Conservation (phyloP, 129 eudicot species). For the Kitagawia praeruptora region DNA sequence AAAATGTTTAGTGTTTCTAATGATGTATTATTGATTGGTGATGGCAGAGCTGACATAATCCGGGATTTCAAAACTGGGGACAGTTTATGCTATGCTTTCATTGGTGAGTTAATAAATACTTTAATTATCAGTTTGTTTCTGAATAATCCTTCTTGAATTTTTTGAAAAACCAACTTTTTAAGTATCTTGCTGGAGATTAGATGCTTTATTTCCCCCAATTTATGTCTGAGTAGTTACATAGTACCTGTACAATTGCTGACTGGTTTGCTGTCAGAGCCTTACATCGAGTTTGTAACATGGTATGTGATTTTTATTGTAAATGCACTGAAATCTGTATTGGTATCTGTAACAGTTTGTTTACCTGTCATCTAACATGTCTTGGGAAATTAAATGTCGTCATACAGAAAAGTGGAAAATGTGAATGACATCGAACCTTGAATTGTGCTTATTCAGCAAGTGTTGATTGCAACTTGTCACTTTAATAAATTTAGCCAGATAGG, state of each 20-base stretch:
- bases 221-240: too few species aligned
- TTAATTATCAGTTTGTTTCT: background rate
- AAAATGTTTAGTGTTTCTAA: slow-evolving; percentile 19
- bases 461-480: too few species aligned
- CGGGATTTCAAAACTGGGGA: slow-evolving; percentile 93
- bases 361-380: too few species aligned
- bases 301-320: too few species aligned
- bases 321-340: background rate
- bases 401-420: background rate
- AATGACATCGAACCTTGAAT: too few species aligned
- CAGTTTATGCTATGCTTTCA: slow-evolving; percentile 95
- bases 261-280: too few species aligned
- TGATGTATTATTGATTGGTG: background rate
- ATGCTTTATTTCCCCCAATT: too few species aligned
- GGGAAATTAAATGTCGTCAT: background rate
- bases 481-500: too few species aligned
- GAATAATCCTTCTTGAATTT: background rate
- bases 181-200: background rate
- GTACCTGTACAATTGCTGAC: too few species aligned
- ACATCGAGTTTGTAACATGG: too few species aligned
- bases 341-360: too few species aligned
- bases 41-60: slow-evolving; percentile 78
- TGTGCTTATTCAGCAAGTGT: too few species aligned
- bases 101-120: slow-evolving; percentile 46
- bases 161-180: background rate